These are phyloP conservation scores for Aspergillus hiratsukae DNA, from an alignment of 2,329 filamentous ascomycete species.

Conservation along the genomic window DNA sequence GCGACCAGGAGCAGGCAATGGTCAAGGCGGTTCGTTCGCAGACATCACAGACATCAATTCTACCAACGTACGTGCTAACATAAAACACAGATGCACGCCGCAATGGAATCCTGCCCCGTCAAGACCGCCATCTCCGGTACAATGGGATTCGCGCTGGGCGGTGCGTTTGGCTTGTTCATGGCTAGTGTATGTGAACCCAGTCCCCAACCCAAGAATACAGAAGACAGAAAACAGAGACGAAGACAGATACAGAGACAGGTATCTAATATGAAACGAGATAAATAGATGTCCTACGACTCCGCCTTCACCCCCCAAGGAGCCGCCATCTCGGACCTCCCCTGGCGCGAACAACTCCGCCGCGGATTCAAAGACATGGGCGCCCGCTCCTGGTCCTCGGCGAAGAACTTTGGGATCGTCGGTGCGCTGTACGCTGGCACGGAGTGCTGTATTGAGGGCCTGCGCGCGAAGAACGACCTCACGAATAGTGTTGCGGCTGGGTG, in stretches of 20 bases:
- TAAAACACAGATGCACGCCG: constrained; percentile 62
- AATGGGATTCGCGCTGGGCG: constrained; percentile 91
- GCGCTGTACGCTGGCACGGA: constrained; percentile 89
- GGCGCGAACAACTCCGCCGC: constrained; percentile 73
- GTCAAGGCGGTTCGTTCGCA: constrained; percentile 39
- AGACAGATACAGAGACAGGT: not conserved
- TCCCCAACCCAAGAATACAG: not conserved
- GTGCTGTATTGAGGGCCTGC: constrained; percentile 84
- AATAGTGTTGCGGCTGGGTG: constrained; percentile 89
- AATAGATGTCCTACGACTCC: constrained; percentile 95
- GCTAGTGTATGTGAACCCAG: constrained; percentile 65
- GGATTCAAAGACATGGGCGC: constrained; percentile 95
- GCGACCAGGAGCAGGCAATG: constrained; percentile 45
- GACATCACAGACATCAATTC: not conserved
- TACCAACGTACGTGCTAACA: not conserved
- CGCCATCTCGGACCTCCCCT: constrained; percentile 62
- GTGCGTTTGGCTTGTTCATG: constrained; percentile 96
- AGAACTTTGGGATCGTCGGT: constrained; percentile 93
- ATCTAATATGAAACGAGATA: not conserved
- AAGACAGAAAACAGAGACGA: not conserved
- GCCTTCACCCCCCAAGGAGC: constrained; percentile 62
- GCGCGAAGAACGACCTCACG: constrained; percentile 87
- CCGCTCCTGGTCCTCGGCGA: constrained; percentile 75
- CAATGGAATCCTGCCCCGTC: constrained; percentile 87
- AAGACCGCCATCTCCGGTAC: constrained; percentile 87